phyloP scores from a whole-genome alignment of 495 filamentous ascomycete genomes.

The Talaromyces stipitatus region DNA sequence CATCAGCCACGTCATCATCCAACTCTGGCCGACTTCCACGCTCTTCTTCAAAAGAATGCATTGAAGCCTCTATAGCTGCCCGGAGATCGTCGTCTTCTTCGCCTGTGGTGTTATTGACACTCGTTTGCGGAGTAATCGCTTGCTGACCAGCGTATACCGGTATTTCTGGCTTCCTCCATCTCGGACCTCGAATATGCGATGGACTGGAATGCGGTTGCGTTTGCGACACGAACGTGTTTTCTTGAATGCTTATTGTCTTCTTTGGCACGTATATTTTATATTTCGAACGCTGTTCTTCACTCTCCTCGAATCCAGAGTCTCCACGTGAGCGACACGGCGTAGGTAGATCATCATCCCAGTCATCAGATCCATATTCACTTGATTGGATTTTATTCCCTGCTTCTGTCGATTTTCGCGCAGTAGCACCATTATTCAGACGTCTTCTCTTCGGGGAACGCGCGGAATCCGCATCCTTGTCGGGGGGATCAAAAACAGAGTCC shows the following conservation, averaged over 20 bases:
- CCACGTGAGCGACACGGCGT: constrained; percentile 9
- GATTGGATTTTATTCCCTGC: neutral
- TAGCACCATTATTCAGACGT: constrained; percentile 14
- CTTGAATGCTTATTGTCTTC: constrained; percentile 25
- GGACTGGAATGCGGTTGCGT: constrained; percentile 44
- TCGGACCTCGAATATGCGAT: constrained; percentile 43
- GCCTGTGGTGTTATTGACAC: constrained; percentile 7
- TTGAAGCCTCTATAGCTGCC: constrained; percentile 33
- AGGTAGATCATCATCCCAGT: constrained; percentile 8
- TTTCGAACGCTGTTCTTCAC: constrained; percentile 22
- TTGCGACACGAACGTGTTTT: constrained; percentile 49
- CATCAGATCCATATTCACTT: constrained; percentile 14
- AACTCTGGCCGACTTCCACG: constrained; percentile 8
- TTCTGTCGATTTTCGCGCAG: neutral
- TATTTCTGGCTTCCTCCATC: constrained; percentile 41
- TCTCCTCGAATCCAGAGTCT: constrained; percentile 13
- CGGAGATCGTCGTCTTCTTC: constrained; percentile 27
- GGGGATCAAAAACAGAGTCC: constrained; percentile 8
- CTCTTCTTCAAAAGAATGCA: constrained; percentile 36
- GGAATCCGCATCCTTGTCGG: constrained; percentile 5
- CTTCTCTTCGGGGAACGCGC: constrained; percentile 29
- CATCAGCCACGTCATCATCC: constrained; percentile 3
- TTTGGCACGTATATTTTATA: constrained; percentile 40
- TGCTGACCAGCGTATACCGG: constrained; percentile 5
- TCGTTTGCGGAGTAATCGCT: neutral